These are phyloP conservation scores for Heterobasidion irregulare DNA, from an alignment of 1,284 basidiomycete genomes.

Conservation along the genomic window DNA sequence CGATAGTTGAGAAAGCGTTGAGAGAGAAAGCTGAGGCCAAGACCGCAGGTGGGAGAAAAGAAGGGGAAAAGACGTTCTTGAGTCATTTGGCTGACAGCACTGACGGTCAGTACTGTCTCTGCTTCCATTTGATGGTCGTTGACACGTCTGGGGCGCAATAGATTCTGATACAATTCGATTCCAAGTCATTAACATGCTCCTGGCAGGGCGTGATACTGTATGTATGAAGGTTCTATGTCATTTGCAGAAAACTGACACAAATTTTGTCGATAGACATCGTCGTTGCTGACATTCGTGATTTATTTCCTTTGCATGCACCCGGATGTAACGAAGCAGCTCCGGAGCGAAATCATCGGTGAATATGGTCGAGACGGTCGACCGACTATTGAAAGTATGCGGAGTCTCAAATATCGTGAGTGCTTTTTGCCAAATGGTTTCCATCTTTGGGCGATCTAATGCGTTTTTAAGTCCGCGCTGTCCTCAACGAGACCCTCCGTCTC, in stretches of 20 bases:
- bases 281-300: slow-evolving; percentile 27
- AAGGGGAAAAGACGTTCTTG: slow-evolving; percentile 43
- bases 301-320: slow-evolving; percentile 36
- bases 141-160: slow-evolving; percentile 16
- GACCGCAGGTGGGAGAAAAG: slow-evolving; percentile 27
- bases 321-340: slow-evolving; percentile 23
- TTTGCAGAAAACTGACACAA: slow-evolving; percentile 53
- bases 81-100: slow-evolving; percentile 58
- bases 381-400: slow-evolving; percentile 29
- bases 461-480: slow-evolving; percentile 40
- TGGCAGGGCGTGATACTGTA: slow-evolving; percentile 35
- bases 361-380: slow-evolving; percentile 25
- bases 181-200: slow-evolving; percentile 30
- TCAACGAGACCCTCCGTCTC: slow-evolving; percentile 15
- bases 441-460: slow-evolving; percentile 49
- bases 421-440: slow-evolving; percentile 48
- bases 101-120: slow-evolving; percentile 33
- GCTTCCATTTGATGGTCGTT: background rate
- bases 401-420: slow-evolving; percentile 44
- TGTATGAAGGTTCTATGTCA: slow-evolving; percentile 32
- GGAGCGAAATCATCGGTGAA: slow-evolving; percentile 31
- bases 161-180: slow-evolving; percentile 50
- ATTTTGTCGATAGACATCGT: slow-evolving; percentile 24
- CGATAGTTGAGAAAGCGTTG: slow-evolving; percentile 49
- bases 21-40: slow-evolving; percentile 23